Base-by-base conservation (phyloP, 169 alveolate genomes). In the Cryptosporidium baileyi region DNA sequence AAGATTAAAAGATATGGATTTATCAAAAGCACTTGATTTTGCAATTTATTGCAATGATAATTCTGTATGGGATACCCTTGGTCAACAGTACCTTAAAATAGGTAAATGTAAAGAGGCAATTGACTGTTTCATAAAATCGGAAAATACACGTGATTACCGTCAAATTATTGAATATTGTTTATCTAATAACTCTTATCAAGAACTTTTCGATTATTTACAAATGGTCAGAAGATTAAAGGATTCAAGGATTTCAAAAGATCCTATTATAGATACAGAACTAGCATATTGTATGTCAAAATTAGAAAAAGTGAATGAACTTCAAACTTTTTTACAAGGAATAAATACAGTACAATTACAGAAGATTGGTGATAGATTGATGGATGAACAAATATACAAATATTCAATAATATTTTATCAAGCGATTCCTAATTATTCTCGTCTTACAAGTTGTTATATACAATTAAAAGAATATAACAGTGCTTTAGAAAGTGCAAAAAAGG, bases 401-500 rank as follows among this genome's bases (percentile, higher is more conserved):
- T 99, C 99, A 5, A 96, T 96, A 88, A 94, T 97, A 36, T 88
- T 98, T 38, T 98, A 93, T 91, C 91, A 95, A 54, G 92, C 94
- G 40, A 91, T 96, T 63, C 98, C 99, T 30, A 98, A 98, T 92
- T 94, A 97, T 90, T 97, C 98, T 80, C 97, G 97, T 91, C 93
- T 98, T 57, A 99, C 99, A 22, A 90, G 97, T 54, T 97, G 99
- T 88, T 92, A 93, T 82, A 97, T 97, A 36, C 94, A 96, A 59
- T 91, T 98, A 67, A 96, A 95, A 90, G 97, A 96, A 81, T 97
- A 94, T 89, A 91, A 95, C 52, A 95, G 94, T 80, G 99, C 99
- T 2, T 95, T 97, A 45, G 99, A 98, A 61, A 98, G 99, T 38
- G 99, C 99, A 26, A 94, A 97, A 93, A 97, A 96, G 90, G 98